A percentile compares a stretch with the other conserved stretches of the same genome.
Conservation (phyloP, 1,139 yeast species). For the Candida dubliniensis region DNA sequence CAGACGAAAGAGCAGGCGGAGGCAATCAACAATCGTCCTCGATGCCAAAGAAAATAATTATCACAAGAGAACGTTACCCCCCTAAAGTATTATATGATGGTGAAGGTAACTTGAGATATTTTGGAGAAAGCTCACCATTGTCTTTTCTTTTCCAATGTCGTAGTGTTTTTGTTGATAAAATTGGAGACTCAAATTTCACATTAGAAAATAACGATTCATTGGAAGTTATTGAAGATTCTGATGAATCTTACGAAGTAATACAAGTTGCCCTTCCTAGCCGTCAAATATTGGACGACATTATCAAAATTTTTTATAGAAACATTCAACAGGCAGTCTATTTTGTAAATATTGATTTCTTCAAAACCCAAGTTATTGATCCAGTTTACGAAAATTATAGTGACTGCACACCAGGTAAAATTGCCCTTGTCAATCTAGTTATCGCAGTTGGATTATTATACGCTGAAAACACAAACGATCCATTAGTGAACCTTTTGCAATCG, state of each 20-base stretch:
- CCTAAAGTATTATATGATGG: conserved; percentile 13
- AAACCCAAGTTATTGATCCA: conserved; percentile 8
- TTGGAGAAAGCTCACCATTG: conserved; percentile 27
- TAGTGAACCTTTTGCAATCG: conserved; percentile 9
- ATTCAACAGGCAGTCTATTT: conserved; percentile 14
- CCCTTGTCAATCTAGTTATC: conserved; percentile 13
- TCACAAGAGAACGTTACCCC: conserved; percentile 5
- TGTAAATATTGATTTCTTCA: conserved; percentile 12
- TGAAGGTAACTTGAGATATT: conserved; percentile 21
- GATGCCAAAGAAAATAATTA: not conserved
- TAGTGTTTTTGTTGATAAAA: conserved; percentile 17
- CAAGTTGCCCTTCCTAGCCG: conserved; percentile 14
- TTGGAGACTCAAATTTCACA: conserved; percentile 15
- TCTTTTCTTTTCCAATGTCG: conserved; percentile 25
- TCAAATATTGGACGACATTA: conserved; percentile 7
- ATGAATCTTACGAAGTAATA: conserved; percentile 11
- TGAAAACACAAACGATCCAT: conserved; percentile 12
- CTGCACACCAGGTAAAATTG: conserved; percentile 13
- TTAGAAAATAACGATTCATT: conserved; percentile 7
- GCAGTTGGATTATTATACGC: conserved; percentile 16
- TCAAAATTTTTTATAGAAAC: conserved; percentile 9
- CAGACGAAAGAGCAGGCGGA: conserved; percentile 1
- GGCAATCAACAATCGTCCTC: conserved; percentile 10
- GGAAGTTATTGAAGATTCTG: conserved; percentile 13
- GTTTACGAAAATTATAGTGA: conserved; percentile 11